These are phyloP conservation scores for Rhodotorula sp. DNA, from an alignment of 1,284 basidiomycete genomes.

Conservation along the genomic window DNA sequence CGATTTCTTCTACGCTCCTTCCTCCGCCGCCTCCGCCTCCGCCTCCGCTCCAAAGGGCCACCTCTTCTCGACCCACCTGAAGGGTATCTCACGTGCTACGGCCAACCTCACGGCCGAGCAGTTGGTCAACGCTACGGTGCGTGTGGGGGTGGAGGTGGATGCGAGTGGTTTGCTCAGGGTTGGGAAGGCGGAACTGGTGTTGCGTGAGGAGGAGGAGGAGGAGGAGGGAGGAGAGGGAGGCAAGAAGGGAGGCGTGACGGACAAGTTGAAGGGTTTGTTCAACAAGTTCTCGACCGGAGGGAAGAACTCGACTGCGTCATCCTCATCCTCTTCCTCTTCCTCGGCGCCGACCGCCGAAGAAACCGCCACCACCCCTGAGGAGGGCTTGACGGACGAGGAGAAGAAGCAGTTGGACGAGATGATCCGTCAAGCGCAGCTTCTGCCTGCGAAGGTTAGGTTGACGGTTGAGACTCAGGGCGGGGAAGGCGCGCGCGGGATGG, in stretches of 20 bases:
- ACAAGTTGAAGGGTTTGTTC: constrained; percentile 80
- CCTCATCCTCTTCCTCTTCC: constrained; percentile 1
- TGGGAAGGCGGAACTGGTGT: constrained; percentile 63
- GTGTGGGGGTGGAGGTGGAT: constrained; percentile 73
- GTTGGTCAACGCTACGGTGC: constrained; percentile 65
- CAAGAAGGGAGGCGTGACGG: constrained; percentile 52
- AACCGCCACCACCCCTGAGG: neutral
- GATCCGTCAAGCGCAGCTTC: constrained; percentile 42
- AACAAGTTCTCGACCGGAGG: constrained; percentile 52
- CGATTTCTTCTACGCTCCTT: constrained; percentile 46
- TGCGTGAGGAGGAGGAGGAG: constrained; percentile 74
- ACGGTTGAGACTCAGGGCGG: constrained; percentile 63
- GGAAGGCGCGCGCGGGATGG: constrained; percentile 59
- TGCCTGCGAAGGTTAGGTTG: constrained; percentile 55
- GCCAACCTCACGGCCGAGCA: constrained; percentile 72
- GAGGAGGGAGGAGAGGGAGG: constrained; percentile 69
- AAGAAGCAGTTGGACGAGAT: constrained; percentile 45
- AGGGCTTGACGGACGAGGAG: constrained; percentile 44
- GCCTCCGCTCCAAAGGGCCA: constrained; percentile 53
- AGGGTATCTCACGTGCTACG: constrained; percentile 67
- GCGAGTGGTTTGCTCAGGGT: constrained; percentile 72
- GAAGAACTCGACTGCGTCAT: constrained; percentile 37
- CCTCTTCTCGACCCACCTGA: constrained; percentile 65
- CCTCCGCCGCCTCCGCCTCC: neutral
- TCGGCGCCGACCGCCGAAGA: constrained; percentile 52